Base-by-base conservation (phyloP, 208 protist species). In the Leishmania major region DNA sequence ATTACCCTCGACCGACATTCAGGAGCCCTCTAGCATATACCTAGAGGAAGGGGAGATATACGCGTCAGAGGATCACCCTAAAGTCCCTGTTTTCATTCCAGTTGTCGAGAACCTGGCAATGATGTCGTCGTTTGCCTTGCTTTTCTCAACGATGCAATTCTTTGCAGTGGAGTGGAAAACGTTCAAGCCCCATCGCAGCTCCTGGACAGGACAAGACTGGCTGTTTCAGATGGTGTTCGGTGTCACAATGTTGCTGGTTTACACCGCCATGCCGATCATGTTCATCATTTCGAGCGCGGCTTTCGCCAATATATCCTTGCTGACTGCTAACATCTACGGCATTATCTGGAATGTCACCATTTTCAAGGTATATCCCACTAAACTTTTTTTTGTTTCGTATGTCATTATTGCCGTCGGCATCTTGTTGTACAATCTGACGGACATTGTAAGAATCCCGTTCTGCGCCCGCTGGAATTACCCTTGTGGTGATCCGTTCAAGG, bases 271-370 rank as follows among this genome's bases (percentile, higher is more conserved):
- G 88, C 94, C 94, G 15, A 37, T 80, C 0, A 74, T 97, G 35
- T 97, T 97, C 53, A 76, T 96, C 22, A 40, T 94, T 22, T 89
- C 90, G 35, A 96, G 92, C 69, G 94, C 94, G 10, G 89, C 89
- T 3, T 97, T 97, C 88, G 92, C 90, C 28, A 97, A 97, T 73
- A 81, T 97, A 62, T 97, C 94, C 0, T 85, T 97, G 25, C 75
- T 97, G 11, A 89, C 92, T 31, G 85, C 84, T 1, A 93, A 93
- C 79, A 81, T 97, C 37, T 96, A 96, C 66, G 74, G 87, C 57
- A 95, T 97, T 78, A 93, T 97, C 47, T 97, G 92, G 92, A 97
- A 96, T 74, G 87, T 92, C 31, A 88, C 90, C 0, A 87, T 97
- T 70, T 97, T 97, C 76, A 69, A 90, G 64, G 86, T 97, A 71